Conservation (phyloP, 768 basidiomycete species). For the Hypholoma sublateritium region DNA sequence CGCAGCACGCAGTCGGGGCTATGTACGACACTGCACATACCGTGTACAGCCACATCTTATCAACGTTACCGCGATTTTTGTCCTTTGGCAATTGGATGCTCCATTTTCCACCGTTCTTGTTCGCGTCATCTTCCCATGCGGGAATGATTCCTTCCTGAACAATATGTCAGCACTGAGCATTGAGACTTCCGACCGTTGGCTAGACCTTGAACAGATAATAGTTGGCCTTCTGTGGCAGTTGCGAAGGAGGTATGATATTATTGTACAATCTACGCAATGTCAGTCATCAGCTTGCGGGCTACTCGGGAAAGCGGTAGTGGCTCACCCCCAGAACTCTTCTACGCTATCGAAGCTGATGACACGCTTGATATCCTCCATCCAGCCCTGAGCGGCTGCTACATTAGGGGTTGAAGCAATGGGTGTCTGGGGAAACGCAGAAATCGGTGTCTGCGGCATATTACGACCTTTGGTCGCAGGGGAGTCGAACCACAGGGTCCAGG, state of each 20-base stretch:
- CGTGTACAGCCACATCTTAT: conserved; percentile 98
- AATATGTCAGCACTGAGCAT: neutral
- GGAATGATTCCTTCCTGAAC: conserved; percentile 90
- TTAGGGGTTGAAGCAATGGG: conserved; percentile 74
- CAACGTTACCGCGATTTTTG: conserved; percentile 81
- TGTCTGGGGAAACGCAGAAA: conserved; percentile 75
- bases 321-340: conserved; percentile 99
- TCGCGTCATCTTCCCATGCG: conserved; percentile 97
- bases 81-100: conserved; percentile 96
- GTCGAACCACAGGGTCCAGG: conserved; percentile 99
- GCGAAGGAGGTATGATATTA: conserved; percentile 94
- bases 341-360: conserved; percentile 96
- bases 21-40: conserved; percentile 40
- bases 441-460: conserved; percentile 82
- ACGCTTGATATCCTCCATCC: conserved; percentile 99
- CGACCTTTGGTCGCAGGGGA: conserved; percentile 90
- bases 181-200: too few species aligned
- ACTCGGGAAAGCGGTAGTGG: conserved; percentile 14
- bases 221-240: conserved; percentile 94
- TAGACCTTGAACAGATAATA: conserved; percentile 97
- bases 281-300: conserved; percentile 17
- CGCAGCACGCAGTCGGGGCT: conserved; percentile 4
- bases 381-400: conserved; percentile 72
- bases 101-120: conserved; percentile 98
- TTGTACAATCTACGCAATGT: conserved; percentile 73